A percentile compares a stretch with the other conserved stretches of the same genome.
These are phyloP conservation scores for Trametes gibbosa DNA, from an alignment of 768 basidiomycete genomes.

Conservation along the genomic window DNA sequence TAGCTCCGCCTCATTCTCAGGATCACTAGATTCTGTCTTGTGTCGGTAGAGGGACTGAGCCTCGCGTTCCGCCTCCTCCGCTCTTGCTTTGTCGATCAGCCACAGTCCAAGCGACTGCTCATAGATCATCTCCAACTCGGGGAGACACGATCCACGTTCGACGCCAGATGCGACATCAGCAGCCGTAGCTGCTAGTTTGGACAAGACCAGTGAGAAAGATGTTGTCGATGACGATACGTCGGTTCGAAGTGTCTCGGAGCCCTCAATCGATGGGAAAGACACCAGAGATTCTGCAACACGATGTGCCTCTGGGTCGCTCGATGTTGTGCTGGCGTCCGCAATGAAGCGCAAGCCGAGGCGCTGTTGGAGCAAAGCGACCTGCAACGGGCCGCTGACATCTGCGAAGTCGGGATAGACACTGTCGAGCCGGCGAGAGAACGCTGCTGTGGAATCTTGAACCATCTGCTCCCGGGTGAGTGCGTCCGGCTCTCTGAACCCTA, in stretches of 20 bases:
- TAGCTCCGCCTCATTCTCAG: constrained; percentile 63
- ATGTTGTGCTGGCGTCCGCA: constrained; percentile 22
- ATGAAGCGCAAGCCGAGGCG: constrained; percentile 70
- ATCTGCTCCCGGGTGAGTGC: constrained; percentile 60
- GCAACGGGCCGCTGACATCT: constrained; percentile 70
- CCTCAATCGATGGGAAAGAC: constrained; percentile 53
- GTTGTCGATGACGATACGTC: constrained; percentile 27
- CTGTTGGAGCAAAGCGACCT: constrained; percentile 60
- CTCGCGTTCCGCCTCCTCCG: constrained; percentile 58
- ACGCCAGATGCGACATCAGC: constrained; percentile 46
- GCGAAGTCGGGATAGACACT: constrained; percentile 63
- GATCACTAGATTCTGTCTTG: constrained; percentile 50
- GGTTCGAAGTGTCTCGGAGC: constrained; percentile 35
- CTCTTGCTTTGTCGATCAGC: constrained; percentile 74
- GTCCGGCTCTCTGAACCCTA: constrained; percentile 37
- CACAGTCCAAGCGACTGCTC: constrained; percentile 78
- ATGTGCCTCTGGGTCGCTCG: neutral
- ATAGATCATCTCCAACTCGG: constrained; percentile 49
- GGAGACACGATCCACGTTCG: constrained; percentile 30
- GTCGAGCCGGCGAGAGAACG: constrained; percentile 73
- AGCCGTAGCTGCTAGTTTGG: constrained; percentile 47
- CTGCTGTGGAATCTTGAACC: constrained; percentile 73
- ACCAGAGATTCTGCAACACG: constrained; percentile 36
- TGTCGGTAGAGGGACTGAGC: constrained; percentile 76
- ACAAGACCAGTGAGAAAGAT: constrained; percentile 43